A percentile compares a stretch with the other conserved stretches of the same genome.
Evolutionary conservation across 192 early-diverging fungal genomes (phyloP).

Genomic region (Ramicandelaber brevisporus): DNA sequence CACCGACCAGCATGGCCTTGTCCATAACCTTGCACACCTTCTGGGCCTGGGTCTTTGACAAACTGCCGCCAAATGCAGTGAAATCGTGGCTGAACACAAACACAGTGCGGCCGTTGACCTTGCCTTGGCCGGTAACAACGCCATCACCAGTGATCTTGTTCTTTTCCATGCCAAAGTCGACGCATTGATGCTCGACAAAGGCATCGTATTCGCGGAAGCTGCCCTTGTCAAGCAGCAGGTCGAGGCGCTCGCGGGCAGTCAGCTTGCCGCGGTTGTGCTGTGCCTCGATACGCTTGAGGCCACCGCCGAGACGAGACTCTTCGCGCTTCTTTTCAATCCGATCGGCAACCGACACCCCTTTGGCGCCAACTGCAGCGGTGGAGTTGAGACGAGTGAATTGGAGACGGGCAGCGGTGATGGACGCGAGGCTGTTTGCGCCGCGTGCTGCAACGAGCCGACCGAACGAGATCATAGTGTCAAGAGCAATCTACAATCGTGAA

Average conservation of each 20-base stretch:
- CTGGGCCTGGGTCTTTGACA: slow-evolving; percentile 65
- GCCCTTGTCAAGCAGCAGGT: slow-evolving; percentile 53
- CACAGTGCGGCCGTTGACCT: slow-evolving; percentile 68
- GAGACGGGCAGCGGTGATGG: too few species aligned
- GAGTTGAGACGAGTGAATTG: too few species aligned
- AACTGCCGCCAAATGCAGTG: slow-evolving; percentile 73
- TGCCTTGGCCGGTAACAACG: slow-evolving; percentile 88
- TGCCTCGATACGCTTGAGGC: slow-evolving; percentile 42
- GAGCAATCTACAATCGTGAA: too few species aligned
- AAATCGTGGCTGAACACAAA: slow-evolving; percentile 89
- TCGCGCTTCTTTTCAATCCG: slow-evolving; percentile 38
- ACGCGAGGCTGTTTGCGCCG: too few species aligned
- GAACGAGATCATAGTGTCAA: too few species aligned
- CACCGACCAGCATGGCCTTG: slow-evolving; percentile 68
- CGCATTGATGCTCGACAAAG: slow-evolving; percentile 86
- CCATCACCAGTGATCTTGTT: slow-evolving; percentile 77
- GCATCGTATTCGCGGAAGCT: slow-evolving; percentile 80
- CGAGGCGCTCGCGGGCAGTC: slow-evolving; percentile 74
- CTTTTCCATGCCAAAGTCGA: slow-evolving; percentile 66
- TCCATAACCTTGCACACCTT: slow-evolving; percentile 94
- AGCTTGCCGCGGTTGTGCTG: slow-evolving; percentile 88
- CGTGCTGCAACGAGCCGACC: too few species aligned
- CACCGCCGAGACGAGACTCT: slow-evolving; percentile 52
- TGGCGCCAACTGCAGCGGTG: slow-evolving; percentile 9
- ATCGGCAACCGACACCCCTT: slow-evolving; percentile 5